phyloP scores from a whole-genome alignment of 441 rosid genomes.

The Erodium texanum region DNA sequence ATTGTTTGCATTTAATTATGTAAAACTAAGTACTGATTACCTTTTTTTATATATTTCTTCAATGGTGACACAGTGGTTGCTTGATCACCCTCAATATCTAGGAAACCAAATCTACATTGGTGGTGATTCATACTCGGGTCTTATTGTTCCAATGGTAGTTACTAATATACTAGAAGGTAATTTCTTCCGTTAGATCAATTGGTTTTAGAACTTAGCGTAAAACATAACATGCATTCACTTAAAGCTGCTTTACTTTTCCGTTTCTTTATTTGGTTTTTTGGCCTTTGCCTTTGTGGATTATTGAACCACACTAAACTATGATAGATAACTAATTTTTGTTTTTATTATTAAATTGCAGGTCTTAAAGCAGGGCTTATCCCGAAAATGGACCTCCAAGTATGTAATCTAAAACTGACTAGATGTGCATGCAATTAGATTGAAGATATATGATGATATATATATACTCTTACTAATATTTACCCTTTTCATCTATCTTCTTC shows the following conservation, averaged over 20 bases:
- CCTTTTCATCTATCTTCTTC: not conserved
- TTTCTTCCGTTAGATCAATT: not conserved
- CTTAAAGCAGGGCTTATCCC: conserved; percentile 16
- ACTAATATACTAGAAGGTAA: conserved; percentile 18
- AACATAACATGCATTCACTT: not conserved
- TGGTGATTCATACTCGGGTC: conserved; percentile 29
- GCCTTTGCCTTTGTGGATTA: not conserved
- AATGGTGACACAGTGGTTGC: conserved; percentile 19
- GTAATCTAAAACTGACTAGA: not conserved
- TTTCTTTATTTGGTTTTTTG: not conserved
- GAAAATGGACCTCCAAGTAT: conserved; percentile 21
- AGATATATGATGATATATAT: not conserved
- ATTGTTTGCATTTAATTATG: not conserved
- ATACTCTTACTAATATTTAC: not conserved
- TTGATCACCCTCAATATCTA: conserved; percentile 18
- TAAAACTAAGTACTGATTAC: not conserved
- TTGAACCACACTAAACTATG: not conserved
- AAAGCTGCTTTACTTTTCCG: not conserved
- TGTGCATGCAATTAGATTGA: no score
- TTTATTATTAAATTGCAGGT: conserved; percentile 15
- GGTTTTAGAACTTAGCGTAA: not conserved
- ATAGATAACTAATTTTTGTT: not conserved
- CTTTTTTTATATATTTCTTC: not conserved
- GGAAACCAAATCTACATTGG: conserved; percentile 23
- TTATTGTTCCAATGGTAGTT: conserved; percentile 19